These are phyloP conservation scores for Pseudonitzschia pungens DNA, from an alignment of 108 stramenopile species.

Conservation along the genomic window DNA sequence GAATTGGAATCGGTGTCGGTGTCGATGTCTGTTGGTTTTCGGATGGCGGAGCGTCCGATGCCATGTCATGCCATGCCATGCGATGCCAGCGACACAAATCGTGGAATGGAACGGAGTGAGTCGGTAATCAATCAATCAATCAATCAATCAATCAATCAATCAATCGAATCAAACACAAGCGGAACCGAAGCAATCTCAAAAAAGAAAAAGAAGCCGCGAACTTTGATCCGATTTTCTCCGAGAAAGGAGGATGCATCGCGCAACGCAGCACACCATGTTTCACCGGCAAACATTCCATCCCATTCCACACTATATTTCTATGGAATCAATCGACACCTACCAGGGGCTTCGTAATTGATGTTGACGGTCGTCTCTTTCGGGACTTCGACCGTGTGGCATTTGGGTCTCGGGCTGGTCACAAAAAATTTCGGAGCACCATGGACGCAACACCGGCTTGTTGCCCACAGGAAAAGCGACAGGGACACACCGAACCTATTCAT, in stretches of 20 bases:
- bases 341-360: conserved; percentile 63
- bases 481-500: no score
- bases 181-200: no score
- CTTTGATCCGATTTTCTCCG: no score
- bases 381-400: conserved; percentile 56
- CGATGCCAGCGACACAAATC: no score
- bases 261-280: neutral
- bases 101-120: no score
- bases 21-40: neutral
- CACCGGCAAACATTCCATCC: neutral
- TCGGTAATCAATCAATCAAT: no score
- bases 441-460: neutral
- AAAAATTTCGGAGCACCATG: conserved; percentile 38
- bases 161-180: neutral
- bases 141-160: neutral
- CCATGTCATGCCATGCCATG: no score
- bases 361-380: conserved; percentile 50
- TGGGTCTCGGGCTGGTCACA: conserved; percentile 42
- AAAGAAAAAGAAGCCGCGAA: no score
- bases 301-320: no score
- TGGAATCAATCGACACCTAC: conserved; percentile 33
- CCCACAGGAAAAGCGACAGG: neutral
- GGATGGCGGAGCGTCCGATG: neutral
- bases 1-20: neutral
- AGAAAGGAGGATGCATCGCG: no score